Evolutionary conservation across 2,329 filamentous ascomycete genomes (phyloP).

Genomic region (Emericellopsis atlantica): DNA sequence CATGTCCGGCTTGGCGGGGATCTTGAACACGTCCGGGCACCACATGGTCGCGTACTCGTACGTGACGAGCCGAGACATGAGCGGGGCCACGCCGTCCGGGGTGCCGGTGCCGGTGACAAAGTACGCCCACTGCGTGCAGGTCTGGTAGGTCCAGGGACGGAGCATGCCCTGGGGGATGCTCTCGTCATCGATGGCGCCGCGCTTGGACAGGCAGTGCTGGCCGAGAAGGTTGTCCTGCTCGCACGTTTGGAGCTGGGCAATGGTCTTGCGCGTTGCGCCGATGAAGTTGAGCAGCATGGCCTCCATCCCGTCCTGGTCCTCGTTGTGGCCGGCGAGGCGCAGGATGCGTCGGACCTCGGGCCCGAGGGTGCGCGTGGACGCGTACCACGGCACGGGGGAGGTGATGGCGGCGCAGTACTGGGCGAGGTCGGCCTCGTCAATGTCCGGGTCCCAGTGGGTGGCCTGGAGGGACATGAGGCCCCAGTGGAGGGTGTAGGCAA

Average conservation of each 20-base stretch:
- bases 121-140: conserved; percentile 49
- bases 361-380: not conserved
- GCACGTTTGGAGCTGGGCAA: not conserved
- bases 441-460: conserved; percentile 42
- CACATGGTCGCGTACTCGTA: conserved; percentile 47
- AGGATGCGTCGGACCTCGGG: not conserved
- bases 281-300: conserved; percentile 2
- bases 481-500: conserved; percentile 26
- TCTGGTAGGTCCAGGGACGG: conserved; percentile 5
- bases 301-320: not conserved
- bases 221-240: not conserved
- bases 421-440: conserved; percentile 22
- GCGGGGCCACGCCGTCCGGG: conserved; percentile 48
- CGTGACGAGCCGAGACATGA: conserved; percentile 60
- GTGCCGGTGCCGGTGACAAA: conserved; percentile 61
- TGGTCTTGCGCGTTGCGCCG: not conserved
- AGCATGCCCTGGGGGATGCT: conserved; percentile 8
- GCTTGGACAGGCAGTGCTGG: conserved; percentile 11
- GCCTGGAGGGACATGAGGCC: conserved; percentile 31
- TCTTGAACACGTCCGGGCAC: conserved; percentile 59
- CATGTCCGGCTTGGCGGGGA: conserved; percentile 49
- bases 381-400: not conserved
- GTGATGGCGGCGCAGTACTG: conserved; percentile 4
- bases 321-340: not conserved
- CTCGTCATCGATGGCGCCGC: conserved; percentile 5